These are phyloP conservation scores for Tanacetum coccineum DNA, from an alignment of 129 eudicot genomes.

Conservation along the genomic window DNA sequence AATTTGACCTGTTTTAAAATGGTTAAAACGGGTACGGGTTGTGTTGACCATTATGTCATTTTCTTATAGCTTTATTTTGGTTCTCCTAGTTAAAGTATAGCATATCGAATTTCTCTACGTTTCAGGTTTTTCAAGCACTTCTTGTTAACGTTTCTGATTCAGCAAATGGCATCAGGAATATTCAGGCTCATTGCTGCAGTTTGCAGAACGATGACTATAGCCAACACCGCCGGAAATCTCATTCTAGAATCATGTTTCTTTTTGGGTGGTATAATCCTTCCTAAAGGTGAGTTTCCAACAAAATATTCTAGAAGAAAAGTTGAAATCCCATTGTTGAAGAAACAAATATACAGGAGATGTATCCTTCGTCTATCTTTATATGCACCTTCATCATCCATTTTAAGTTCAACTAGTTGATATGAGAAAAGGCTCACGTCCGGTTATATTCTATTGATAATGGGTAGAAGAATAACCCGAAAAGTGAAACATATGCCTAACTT, in stretches of 20 bases:
- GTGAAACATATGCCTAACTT: no score
- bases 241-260: conserved; percentile 60
- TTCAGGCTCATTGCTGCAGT: conserved; percentile 75
- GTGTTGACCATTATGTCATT: not conserved
- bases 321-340: not conserved
- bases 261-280: conserved; percentile 87
- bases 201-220: conserved; percentile 71
- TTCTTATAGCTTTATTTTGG: not conserved
- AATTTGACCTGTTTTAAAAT: no score
- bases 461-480: no score
- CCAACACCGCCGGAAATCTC: conserved; percentile 77
- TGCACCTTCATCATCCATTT: no score
- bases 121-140: conserved; percentile 87
- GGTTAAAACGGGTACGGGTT: not conserved
- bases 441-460: no score
- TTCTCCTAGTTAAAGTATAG: no score
- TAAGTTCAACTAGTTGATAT: no score
- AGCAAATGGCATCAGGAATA: conserved; percentile 88
- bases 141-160: conserved; percentile 61
- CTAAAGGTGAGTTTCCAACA: conserved; percentile 30
- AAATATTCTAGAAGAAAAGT: not conserved
- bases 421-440: no score
- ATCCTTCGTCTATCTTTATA: no score
- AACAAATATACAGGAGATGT: not conserved
- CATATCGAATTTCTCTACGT: not conserved